Conservation (phyloP, 768 basidiomycete genomes). For the Psilocybe cyanescens region DNA sequence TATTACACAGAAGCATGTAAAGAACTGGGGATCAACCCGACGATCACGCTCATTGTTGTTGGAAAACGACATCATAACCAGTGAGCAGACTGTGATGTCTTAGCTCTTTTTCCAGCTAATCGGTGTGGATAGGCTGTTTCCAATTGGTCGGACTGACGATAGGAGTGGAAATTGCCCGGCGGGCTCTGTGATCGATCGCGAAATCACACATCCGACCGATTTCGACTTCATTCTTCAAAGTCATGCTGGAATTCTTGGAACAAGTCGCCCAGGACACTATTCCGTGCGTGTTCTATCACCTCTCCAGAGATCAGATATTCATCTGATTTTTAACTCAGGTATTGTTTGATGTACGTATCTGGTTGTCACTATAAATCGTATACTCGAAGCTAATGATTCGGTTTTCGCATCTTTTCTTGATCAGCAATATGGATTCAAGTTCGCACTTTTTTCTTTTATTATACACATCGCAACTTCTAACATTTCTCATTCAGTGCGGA, state of each 20-base stretch:
- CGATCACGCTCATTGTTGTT: conserved; percentile 79
- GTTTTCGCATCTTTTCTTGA: not conserved
- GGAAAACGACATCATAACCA: conserved; percentile 71
- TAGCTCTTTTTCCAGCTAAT: not conserved
- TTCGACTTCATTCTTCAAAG: conserved; percentile 82
- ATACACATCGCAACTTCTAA: not conserved
- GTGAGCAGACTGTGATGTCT: conserved; percentile 2
- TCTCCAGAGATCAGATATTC: not conserved
- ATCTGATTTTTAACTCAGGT: conserved; percentile 29
- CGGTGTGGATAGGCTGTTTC: conserved; percentile 10
- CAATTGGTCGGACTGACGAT: conserved; percentile 44
- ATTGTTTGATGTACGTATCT: conserved; percentile 35
- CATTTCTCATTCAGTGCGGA: conserved; percentile 48
- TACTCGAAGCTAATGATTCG: not conserved
- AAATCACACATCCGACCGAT: conserved; percentile 70
- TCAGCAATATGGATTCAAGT: conserved; percentile 53
- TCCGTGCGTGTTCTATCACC: conserved; percentile 33
- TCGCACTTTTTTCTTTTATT: not conserved
- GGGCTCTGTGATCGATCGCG: conserved; percentile 77
- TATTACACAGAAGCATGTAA: conserved; percentile 60
- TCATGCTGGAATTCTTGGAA: conserved; percentile 79
- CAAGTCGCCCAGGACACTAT: conserved; percentile 57
- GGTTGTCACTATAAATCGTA: not conserved
- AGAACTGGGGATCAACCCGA: conserved; percentile 57
- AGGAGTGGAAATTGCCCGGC: conserved; percentile 75